Percentiles rank a stretch among this genome's conserved stretches.
Conservation (phyloP, 2,329 filamentous ascomycete species). For the Diplodia scrobiculata region DNA sequence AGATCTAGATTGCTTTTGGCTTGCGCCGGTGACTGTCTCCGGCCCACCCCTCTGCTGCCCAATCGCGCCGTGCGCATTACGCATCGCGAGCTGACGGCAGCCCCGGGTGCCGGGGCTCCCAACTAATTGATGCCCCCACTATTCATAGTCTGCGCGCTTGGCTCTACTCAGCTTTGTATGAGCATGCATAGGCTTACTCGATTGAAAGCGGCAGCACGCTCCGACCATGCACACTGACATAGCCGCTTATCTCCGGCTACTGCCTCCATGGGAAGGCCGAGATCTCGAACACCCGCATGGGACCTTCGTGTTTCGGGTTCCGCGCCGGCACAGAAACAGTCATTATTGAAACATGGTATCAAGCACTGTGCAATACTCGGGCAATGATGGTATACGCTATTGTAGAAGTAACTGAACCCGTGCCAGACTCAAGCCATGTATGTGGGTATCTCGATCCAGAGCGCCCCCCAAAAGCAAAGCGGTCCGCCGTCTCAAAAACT, state of each 20-base stretch:
- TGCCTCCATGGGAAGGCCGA: not conserved
- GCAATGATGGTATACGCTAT: not conserved
- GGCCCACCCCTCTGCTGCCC: not conserved
- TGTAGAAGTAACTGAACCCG: not conserved
- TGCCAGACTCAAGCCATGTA: not conserved
- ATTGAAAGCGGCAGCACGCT: not conserved
- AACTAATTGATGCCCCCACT: not conserved
- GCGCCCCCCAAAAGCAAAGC: not conserved
- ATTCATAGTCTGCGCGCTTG: conserved; percentile 2
- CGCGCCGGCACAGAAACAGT: not conserved
- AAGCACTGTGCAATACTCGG: not conserved
- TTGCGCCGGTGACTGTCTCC: not conserved
- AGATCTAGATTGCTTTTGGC: conserved; percentile 3
- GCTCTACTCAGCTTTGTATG: conserved; percentile 6
- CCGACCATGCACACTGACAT: not conserved
- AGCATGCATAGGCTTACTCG: not conserved
- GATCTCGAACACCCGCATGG: not conserved
- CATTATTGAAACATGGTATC: not conserved
- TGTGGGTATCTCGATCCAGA: not conserved
- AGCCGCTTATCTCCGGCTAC: not conserved
- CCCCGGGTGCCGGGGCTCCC: not conserved
- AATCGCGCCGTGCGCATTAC: conserved; percentile 3
- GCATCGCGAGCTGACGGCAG: not conserved
- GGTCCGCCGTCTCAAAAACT: not conserved
- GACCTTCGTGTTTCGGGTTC: not conserved